phyloP scores from a whole-genome alignment of 139 green algal species.

The Chlorella sorokiniana region DNA sequence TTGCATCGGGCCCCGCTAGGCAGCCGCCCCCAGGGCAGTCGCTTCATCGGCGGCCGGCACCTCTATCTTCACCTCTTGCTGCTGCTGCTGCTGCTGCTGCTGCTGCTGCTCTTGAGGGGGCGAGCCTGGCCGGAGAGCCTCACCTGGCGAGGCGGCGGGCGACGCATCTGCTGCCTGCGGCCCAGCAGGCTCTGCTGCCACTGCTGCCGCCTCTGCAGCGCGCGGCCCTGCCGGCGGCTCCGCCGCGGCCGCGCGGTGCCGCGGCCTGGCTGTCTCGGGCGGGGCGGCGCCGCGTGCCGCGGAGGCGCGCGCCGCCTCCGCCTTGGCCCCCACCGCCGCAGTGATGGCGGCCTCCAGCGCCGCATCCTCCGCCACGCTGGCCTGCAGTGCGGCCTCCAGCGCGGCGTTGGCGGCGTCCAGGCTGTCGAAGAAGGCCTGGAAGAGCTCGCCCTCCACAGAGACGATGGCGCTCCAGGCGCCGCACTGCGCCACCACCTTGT shows the following conservation, averaged over 20 bases:
- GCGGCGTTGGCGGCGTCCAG: constrained; percentile 27
- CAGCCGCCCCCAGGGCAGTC: no score
- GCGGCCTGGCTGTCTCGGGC: not conserved
- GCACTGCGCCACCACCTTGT: constrained; percentile 36
- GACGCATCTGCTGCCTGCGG: not conserved
- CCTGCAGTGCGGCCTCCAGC: constrained; percentile 28
- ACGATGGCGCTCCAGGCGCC: constrained; percentile 51
- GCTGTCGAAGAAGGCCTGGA: constrained; percentile 51
- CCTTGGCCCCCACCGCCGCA: not conserved
- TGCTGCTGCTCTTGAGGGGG: not conserved
- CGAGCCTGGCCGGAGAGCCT: not conserved
- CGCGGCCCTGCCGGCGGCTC: no score
- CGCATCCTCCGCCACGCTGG: not conserved
- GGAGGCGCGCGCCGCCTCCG: not conserved
- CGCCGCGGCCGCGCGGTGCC: no score
- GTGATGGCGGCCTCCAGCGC: not conserved
- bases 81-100: not conserved
- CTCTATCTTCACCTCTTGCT: not conserved
- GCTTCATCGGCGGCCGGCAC: no score
- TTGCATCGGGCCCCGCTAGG: no score
- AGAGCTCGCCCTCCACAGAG: constrained; percentile 40
- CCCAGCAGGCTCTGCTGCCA: not conserved
- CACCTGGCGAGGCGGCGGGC: no score
- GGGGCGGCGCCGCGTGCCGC: not conserved
- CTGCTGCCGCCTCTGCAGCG: not conserved